Percentiles rank a stretch among this genome's conserved stretches.
Evolutionary conservation across 768 basidiomycete species (phyloP).

Genomic region (Pholiota molesta): DNA sequence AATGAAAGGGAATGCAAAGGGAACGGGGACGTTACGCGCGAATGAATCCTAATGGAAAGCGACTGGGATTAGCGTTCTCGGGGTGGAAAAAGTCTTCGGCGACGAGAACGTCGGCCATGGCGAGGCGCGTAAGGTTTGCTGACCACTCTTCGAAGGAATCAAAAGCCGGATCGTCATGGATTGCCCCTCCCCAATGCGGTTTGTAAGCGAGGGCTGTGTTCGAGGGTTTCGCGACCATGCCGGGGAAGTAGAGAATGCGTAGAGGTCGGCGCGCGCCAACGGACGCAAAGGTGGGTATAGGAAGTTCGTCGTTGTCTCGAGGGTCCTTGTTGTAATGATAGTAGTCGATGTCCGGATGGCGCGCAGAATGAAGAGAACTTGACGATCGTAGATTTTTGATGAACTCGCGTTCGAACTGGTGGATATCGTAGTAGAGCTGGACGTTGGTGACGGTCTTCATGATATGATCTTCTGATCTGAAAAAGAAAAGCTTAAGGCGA

Average conservation of each 20-base stretch:
- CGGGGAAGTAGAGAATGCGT: not conserved
- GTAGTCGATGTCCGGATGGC: not conserved
- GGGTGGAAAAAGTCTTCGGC: not conserved
- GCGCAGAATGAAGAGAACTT: not conserved
- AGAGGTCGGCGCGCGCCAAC: not conserved
- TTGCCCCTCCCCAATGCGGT: not conserved
- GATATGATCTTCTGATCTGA: constrained; percentile 18
- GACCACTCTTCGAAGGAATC: not conserved
- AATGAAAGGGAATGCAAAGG: not conserved
- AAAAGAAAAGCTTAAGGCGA: constrained; percentile 22
- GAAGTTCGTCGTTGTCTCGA: not conserved
- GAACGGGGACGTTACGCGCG: not conserved
- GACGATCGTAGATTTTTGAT: not conserved
- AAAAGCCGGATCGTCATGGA: not conserved
- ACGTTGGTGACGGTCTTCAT: constrained; percentile 10
- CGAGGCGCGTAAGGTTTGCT: not conserved
- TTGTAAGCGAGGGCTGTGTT: not conserved
- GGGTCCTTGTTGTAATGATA: not conserved
- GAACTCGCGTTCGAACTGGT: not conserved
- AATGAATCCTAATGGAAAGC: not conserved
- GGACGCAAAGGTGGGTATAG: not conserved
- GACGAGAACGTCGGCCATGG: not conserved
- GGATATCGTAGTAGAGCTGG: not conserved
- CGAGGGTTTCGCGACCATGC: not conserved
- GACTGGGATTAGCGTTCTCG: not conserved